These are phyloP conservation scores for Malus sieversii DNA, from an alignment of 306 rosid genomes.

Conservation along the genomic window DNA sequence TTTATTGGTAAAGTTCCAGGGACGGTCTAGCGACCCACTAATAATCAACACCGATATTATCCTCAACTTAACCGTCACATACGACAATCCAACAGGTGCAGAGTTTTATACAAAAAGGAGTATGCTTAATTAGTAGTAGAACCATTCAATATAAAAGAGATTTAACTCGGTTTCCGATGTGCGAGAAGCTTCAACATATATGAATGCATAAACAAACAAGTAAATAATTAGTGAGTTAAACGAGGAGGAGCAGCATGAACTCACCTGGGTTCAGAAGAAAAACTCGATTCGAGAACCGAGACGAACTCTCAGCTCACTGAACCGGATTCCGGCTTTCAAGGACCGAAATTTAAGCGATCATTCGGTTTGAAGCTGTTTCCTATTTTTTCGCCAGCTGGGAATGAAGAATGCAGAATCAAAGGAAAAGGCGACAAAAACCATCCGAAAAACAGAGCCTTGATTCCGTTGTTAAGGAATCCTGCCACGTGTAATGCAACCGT, in stretches of 20 bases:
- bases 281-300: neutral
- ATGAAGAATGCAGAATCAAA: neutral
- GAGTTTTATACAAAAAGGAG: too few species aligned
- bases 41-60: too few species aligned
- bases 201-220: neutral
- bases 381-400: neutral
- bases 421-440: neutral
- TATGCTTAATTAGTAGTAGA: neutral
- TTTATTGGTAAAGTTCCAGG: too few species aligned
- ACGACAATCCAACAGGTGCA: neutral
- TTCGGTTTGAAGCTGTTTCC: neutral
- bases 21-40: too few species aligned
- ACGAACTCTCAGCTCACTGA: neutral
- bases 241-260: constrained; percentile 6
- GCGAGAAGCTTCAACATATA: neutral
- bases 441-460: neutral
- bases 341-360: neutral
- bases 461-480: neutral
- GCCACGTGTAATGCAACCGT: neutral
- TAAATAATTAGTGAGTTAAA: neutral
- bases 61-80: neutral
- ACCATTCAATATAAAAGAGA: too few species aligned
- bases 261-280: constrained; percentile 24
- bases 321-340: too few species aligned
- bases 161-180: neutral